phyloP scores from a whole-genome alignment of 345 rosid species.

The Noccaea caerulescens region DNA sequence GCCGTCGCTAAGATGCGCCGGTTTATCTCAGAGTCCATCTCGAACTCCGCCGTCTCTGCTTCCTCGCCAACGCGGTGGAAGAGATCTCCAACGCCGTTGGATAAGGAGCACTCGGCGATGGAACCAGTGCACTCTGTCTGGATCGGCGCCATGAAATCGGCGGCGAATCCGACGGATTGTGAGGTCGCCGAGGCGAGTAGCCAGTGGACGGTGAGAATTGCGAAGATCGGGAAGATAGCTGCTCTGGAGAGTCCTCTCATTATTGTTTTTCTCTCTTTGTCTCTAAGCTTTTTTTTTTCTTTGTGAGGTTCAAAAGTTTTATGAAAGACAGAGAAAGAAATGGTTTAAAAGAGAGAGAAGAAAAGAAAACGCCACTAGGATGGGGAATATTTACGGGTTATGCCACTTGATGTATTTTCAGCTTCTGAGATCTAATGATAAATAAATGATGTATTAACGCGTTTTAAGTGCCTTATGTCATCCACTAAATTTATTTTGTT shows the following conservation, averaged over 20 bases:
- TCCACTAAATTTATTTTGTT: neutral
- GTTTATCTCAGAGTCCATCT: slow-evolving; percentile 74
- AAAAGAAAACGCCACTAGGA: slow-evolving; percentile 41
- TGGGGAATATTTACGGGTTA: slow-evolving; percentile 23
- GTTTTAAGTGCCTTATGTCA: neutral
- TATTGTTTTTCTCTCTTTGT: neutral
- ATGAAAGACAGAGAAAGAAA: slow-evolving; percentile 22
- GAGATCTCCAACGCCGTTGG: too few species aligned
- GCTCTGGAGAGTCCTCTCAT: slow-evolving; percentile 38
- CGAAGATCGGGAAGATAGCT: slow-evolving; percentile 37
- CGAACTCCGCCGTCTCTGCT: slow-evolving; percentile 46
- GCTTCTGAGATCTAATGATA: neutral
- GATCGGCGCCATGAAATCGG: slow-evolving; percentile 43
- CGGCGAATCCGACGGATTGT: slow-evolving; percentile 44
- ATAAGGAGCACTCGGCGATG: slow-evolving; percentile 63
- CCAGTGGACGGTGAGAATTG: slow-evolving; percentile 56
- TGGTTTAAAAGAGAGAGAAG: slow-evolving; percentile 35
- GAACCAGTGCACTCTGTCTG: slow-evolving; percentile 64
- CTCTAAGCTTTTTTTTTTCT: neutral
- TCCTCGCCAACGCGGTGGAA: slow-evolving; percentile 20
- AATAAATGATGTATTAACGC: slow-evolving; percentile 25
- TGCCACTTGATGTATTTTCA: slow-evolving; percentile 41
- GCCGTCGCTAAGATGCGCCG: slow-evolving; percentile 73
- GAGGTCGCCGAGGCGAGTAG: slow-evolving; percentile 31
- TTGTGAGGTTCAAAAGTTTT: slow-evolving; percentile 7